Evolutionary conservation across 345 rosid species (phyloP).

Genomic region (Turritis glabra): DNA sequence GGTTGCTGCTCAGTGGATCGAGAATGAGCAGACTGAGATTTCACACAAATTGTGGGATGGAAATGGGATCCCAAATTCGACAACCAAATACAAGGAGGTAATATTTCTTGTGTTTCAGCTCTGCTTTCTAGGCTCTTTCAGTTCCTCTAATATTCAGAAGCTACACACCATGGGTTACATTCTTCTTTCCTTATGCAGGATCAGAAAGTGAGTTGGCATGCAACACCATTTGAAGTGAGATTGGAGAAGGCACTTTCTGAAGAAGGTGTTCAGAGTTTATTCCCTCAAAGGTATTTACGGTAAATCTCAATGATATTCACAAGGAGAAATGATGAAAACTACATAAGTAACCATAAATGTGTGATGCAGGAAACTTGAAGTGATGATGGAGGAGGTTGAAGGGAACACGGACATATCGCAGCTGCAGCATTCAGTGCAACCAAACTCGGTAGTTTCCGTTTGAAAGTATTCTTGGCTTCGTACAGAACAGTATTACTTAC

Average conservation of each 20-base stretch:
- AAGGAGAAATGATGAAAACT: background rate
- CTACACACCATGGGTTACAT: background rate
- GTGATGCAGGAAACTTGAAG: slow-evolving; percentile 39
- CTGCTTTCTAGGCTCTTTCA: background rate
- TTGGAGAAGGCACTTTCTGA: slow-evolving; percentile 91
- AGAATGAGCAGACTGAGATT: slow-evolving; percentile 49
- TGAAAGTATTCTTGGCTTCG: slow-evolving; percentile 18
- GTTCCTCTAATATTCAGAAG: background rate
- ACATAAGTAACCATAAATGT: background rate
- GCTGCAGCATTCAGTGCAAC: slow-evolving; percentile 28
- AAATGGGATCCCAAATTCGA: slow-evolving; percentile 97
- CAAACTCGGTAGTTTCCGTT: slow-evolving; percentile 30
- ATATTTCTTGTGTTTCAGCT: background rate
- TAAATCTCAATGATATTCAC: background rate
- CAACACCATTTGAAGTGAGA: slow-evolving; percentile 97
- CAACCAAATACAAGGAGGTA: slow-evolving; percentile 97
- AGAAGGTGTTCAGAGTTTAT: slow-evolving; percentile 29
- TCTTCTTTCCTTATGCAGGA: slow-evolving; percentile 54
- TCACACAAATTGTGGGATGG: slow-evolving; percentile 95
- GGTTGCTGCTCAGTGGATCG: slow-evolving; percentile 90
- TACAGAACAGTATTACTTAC: slow-evolving; percentile 28
- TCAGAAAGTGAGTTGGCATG: slow-evolving; percentile 98
- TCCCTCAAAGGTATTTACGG: slow-evolving; percentile 32
- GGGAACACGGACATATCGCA: slow-evolving; percentile 9
- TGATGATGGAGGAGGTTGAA: slow-evolving; percentile 37